Conservation (phyloP, 148 eudicot species). For the Agrostemma githago region DNA sequence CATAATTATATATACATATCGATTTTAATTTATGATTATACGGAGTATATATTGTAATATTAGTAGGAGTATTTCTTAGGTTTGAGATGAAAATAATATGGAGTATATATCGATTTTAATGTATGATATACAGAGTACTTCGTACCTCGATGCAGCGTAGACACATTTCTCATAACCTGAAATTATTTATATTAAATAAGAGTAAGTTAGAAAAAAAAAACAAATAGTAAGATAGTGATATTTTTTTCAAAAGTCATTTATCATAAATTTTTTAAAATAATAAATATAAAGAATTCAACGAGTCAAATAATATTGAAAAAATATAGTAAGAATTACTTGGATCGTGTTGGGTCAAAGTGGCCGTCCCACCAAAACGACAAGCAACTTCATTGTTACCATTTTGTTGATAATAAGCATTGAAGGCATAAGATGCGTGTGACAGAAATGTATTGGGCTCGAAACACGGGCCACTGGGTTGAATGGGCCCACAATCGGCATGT, state of each 20-base stretch:
- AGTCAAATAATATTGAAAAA: neutral
- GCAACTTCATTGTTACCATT: slow-evolving; percentile 81
- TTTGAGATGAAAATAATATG: neutral
- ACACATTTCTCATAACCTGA: slow-evolving; percentile 6
- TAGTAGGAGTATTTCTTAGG: neutral
- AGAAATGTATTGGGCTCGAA: slow-evolving; percentile 57
- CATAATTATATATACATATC: too few relatives aligned
- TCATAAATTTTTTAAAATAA: too few relatives aligned
- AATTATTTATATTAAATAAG: neutral
- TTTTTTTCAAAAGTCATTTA: too few relatives aligned
- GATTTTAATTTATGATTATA: too few relatives aligned
- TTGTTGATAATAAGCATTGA: slow-evolving; percentile 78
- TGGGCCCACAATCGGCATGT: slow-evolving; percentile 51
- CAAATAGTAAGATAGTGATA: too few relatives aligned
- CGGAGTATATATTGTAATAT: too few relatives aligned
- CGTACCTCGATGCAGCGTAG: slow-evolving; percentile 3
- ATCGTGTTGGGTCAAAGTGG: slow-evolving; percentile 41
- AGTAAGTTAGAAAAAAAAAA: too few relatives aligned
- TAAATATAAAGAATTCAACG: neutral
- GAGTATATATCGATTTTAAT: neutral
- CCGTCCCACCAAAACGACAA: slow-evolving; percentile 89
- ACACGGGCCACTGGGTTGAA: slow-evolving; percentile 55
- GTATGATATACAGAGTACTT: neutral
- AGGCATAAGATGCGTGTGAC: slow-evolving; percentile 85
- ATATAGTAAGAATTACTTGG: slow-evolving; percentile 44